Percentiles rank a stretch among this genome's conserved stretches.
Conservation (phyloP, 2,329 filamentous ascomycete species). For the Monilinia laxa region DNA sequence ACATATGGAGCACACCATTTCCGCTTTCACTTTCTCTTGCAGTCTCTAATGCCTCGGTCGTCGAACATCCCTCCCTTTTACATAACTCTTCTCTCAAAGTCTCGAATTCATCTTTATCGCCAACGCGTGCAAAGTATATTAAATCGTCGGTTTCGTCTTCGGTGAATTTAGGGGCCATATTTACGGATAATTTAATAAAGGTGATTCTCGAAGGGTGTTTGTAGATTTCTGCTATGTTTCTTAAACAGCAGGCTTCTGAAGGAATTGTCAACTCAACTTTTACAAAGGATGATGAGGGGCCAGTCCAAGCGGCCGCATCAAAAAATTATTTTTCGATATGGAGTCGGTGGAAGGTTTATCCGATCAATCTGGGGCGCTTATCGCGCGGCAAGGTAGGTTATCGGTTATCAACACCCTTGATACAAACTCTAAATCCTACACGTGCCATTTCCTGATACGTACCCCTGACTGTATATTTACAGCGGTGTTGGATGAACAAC, state of each 20-base stretch:
- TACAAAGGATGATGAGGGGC: neutral
- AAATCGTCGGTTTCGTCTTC: conserved; percentile 89
- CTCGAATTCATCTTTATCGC: conserved; percentile 70
- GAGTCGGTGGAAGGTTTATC: conserved; percentile 3
- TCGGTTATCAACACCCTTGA: neutral
- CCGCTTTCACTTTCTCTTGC: conserved; percentile 74
- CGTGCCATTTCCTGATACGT: conserved; percentile 23
- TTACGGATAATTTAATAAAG: neutral
- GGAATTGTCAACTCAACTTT: conserved; percentile 1
- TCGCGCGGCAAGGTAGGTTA: neutral
- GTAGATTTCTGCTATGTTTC: no score
- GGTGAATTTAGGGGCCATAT: conserved; percentile 49
- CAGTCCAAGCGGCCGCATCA: conserved; percentile 9
- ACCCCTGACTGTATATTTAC: conserved; percentile 2
- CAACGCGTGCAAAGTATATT: conserved; percentile 79
- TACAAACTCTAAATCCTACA: conserved; percentile 1
- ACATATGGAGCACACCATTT: conserved; percentile 84
- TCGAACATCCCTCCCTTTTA: conserved; percentile 56
- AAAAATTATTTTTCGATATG: conserved; percentile 9
- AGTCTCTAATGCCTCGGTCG: conserved; percentile 64
- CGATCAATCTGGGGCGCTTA: conserved; percentile 18
- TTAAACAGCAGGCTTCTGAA: no score
- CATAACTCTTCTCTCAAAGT: conserved; percentile 58
- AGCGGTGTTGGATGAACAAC: neutral
- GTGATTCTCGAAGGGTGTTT: neutral